A percentile compares a stretch with the other conserved stretches of the same genome.
Conservation (phyloP, 2,329 filamentous ascomycete species). For the Zalaria sp. region DNA sequence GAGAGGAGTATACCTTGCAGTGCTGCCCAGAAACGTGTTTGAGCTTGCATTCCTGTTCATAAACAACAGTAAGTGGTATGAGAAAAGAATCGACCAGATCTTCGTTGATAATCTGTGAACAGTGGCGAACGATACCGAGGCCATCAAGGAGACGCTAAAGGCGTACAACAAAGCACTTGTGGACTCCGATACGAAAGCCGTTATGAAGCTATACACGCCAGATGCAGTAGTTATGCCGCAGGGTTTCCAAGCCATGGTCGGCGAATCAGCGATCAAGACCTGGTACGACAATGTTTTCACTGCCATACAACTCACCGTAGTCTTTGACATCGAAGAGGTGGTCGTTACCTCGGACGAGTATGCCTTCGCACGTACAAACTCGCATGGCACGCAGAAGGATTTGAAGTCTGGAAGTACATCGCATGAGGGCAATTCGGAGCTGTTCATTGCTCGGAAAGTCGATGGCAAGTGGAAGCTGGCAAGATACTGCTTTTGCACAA, state of each 20-base stretch:
- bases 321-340: not conserved
- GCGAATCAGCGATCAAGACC: not conserved
- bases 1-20: too few relatives aligned
- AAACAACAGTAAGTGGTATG: too few relatives aligned
- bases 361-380: not conserved
- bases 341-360: not conserved
- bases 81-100: too few relatives aligned
- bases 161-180: not conserved
- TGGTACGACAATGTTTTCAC: not conserved
- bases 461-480: not conserved
- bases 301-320: not conserved
- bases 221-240: not conserved
- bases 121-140: too few relatives aligned
- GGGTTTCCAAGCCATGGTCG: not conserved
- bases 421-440: not conserved
- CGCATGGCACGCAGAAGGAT: not conserved
- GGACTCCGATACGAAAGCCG: not conserved
- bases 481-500: not conserved
- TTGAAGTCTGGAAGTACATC: not conserved
- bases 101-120: too few relatives aligned
- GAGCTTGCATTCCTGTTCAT: too few relatives aligned
- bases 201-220: not conserved
- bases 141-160: not conserved
- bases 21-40: too few relatives aligned
- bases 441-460: not conserved